phyloP scores from a whole-genome alignment of 2,329 filamentous ascomycete species.

The Monosporascus sp. region DNA sequence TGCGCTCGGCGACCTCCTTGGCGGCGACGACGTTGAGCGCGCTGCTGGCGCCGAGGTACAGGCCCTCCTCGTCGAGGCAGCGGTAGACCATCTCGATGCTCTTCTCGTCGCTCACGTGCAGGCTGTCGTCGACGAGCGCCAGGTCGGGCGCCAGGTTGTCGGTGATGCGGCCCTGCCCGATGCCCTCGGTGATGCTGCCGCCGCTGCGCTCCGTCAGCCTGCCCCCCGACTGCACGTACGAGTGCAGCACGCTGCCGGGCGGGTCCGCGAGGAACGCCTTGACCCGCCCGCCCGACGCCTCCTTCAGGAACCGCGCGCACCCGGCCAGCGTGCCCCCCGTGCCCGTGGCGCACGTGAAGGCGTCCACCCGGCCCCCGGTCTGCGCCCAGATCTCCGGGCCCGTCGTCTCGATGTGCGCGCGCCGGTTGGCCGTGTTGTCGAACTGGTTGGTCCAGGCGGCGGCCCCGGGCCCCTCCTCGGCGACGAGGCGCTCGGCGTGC shows the following conservation, averaged over 20 bases:
- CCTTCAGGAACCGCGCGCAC: conserved; percentile 83
- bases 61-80: conserved; percentile 89
- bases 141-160: conserved; percentile 88
- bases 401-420: conserved; percentile 93
- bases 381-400: conserved; percentile 97
- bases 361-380: conserved; percentile 78
- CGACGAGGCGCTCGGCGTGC: conserved; percentile 80
- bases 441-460: conserved; percentile 99
- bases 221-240: conserved; percentile 81
- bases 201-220: conserved; percentile 76
- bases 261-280: conserved; percentile 91
- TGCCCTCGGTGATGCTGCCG: conserved; percentile 93
- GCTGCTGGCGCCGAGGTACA: conserved; percentile 92
- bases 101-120: conserved; percentile 86
- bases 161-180: conserved; percentile 94
- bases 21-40: conserved; percentile 93
- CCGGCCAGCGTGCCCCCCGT: conserved; percentile 90
- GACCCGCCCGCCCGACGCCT: conserved; percentile 69
- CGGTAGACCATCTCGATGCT: conserved; percentile 97
- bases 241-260: conserved; percentile 87
- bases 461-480: conserved; percentile 32
- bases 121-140: conserved; percentile 73
- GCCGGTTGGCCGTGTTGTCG: conserved; percentile 90
- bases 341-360: conserved; percentile 92
- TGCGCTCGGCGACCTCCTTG: conserved; percentile 84